A percentile compares a stretch with the other conserved stretches of the same genome.
Conservation (phyloP, 2,329 filamentous ascomycete species). For the Diaporthe sp. region DNA sequence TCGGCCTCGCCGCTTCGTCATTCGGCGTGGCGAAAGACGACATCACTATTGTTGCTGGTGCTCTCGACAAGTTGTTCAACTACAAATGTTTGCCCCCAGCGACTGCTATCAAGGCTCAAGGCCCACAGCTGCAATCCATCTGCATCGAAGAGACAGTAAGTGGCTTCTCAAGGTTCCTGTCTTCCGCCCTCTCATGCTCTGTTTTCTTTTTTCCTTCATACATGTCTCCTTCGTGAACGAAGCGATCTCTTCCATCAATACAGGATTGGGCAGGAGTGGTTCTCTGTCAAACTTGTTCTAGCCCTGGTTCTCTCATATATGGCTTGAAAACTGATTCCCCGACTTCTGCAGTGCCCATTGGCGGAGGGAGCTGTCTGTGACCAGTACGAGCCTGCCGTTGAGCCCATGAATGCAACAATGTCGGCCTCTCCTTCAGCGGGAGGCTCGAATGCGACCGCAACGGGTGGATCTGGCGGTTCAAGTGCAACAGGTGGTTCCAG, state of each 20-base stretch:
- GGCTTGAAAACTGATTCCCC: neutral
- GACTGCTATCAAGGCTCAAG: constrained; percentile 60
- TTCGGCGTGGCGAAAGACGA: constrained; percentile 72
- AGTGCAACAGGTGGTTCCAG: neutral
- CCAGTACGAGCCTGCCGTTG: constrained; percentile 55
- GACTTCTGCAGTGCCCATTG: constrained; percentile 57
- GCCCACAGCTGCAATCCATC: constrained; percentile 66
- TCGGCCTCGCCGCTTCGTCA: constrained; percentile 68
- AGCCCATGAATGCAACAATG: constrained; percentile 36
- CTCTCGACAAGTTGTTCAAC: constrained; percentile 66
- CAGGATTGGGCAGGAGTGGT: neutral
- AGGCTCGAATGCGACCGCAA: constrained; percentile 15
- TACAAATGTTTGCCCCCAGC: constrained; percentile 63
- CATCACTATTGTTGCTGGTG: constrained; percentile 61
- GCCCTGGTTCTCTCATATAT: neutral
- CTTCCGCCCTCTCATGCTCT: neutral
- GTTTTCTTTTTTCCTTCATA: neutral
- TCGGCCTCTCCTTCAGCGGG: neutral
- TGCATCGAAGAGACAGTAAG: constrained; percentile 60
- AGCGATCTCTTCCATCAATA: neutral
- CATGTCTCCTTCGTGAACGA: neutral
- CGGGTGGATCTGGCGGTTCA: neutral
- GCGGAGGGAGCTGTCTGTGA: constrained; percentile 61
- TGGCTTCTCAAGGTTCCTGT: neutral
- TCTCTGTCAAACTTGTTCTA: neutral